These are phyloP conservation scores for Rhizopogon roseolus DNA, from an alignment of 768 basidiomycete species.

Conservation along the genomic window DNA sequence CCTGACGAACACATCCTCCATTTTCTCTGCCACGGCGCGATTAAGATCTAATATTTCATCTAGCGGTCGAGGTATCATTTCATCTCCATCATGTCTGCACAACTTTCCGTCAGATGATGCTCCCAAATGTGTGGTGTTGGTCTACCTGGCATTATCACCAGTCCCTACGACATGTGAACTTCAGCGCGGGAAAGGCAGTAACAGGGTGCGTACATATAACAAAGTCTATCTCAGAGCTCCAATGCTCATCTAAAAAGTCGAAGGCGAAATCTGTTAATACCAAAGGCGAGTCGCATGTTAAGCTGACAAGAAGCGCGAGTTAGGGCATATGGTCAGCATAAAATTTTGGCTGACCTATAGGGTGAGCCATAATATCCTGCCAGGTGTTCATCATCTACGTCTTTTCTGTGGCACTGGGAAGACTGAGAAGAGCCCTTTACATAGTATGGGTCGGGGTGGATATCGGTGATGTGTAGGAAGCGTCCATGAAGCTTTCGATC, in stretches of 20 bases:
- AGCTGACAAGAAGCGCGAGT: conserved; percentile 19
- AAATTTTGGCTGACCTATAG: conserved; percentile 46
- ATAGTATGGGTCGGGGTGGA: conserved; percentile 79
- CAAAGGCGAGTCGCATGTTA: conserved; percentile 80
- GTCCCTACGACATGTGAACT: conserved; percentile 46
- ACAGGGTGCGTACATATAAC: conserved; percentile 62
- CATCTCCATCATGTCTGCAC: conserved; percentile 79
- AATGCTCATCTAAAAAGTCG: conserved; percentile 72
- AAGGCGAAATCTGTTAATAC: conserved; percentile 77
- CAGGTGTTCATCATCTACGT: conserved; percentile 47
- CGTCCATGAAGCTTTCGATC: conserved; percentile 56
- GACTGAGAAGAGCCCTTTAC: conserved; percentile 41
- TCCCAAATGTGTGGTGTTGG: too few relatives aligned
- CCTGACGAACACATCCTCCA: conserved; percentile 67
- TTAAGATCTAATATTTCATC: conserved; percentile 79
- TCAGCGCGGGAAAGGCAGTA: not conserved
- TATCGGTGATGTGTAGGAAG: conserved; percentile 80
- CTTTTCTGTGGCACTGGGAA: conserved; percentile 63
- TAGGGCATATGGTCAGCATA: not conserved
- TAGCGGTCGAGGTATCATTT: conserved; percentile 71
- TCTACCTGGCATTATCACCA: conserved; percentile 68
- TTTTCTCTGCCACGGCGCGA: conserved; percentile 55
- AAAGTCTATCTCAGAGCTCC: conserved; percentile 85
- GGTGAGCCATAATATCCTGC: conserved; percentile 66
- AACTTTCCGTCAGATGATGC: not conserved